These are phyloP conservation scores for Moricandia arvensis DNA, from an alignment of 345 rosid genomes.

Conservation along the genomic window DNA sequence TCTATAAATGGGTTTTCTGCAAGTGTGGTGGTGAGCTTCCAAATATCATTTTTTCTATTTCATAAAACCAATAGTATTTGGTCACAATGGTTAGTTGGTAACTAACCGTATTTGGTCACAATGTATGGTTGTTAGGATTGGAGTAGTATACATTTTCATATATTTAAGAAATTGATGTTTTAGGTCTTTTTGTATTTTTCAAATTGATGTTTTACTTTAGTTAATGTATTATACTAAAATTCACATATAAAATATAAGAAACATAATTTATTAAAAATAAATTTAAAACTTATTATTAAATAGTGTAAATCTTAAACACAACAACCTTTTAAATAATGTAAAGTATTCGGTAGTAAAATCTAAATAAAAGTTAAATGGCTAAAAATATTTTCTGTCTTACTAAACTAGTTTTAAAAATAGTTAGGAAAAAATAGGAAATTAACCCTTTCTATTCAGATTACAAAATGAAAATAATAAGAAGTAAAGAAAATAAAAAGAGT, in stretches of 20 bases:
- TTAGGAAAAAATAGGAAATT: too few relatives aligned
- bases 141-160: not conserved
- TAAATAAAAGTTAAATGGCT: not conserved
- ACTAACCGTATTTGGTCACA: not conserved
- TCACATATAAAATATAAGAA: not conserved
- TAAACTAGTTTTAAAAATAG: not conserved
- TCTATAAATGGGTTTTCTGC: conserved; percentile 10
- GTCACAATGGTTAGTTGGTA: not conserved
- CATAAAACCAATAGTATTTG: not conserved
- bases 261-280: not conserved
- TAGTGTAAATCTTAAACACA: not conserved
- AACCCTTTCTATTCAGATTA: too few relatives aligned
- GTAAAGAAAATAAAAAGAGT: not conserved
- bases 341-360: not conserved
- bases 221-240: not conserved
- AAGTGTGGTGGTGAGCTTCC: conserved; percentile 33
- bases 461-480: not conserved
- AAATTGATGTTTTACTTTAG: not conserved
- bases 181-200: not conserved
- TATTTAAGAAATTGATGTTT: not conserved
- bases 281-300: not conserved
- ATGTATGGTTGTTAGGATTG: not conserved
- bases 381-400: not conserved
- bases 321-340: not conserved
- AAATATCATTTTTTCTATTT: not conserved